phyloP scores from a whole-genome alignment of 2,329 filamentous ascomycete species.

The Huntiella decipiens region DNA sequence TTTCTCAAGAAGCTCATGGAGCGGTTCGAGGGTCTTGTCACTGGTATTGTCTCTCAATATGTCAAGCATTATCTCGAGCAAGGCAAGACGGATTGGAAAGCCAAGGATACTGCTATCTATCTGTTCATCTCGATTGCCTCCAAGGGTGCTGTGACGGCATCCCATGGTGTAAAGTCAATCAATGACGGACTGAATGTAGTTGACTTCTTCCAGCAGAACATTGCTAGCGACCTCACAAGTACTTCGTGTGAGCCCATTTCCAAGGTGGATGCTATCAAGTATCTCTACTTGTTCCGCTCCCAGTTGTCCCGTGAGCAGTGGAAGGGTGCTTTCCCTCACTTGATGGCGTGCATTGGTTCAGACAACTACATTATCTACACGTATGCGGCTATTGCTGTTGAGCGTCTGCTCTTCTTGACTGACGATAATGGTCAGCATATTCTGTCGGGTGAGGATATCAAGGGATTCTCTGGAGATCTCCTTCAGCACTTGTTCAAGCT shows the following conservation, averaged over 20 bases:
- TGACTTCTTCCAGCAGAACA: constrained; percentile 84
- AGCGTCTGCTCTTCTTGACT: constrained; percentile 70
- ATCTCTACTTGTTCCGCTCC: constrained; percentile 89
- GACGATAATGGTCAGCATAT: constrained; percentile 58
- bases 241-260: constrained; percentile 60
- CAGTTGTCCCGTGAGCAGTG: constrained; percentile 84
- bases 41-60: constrained; percentile 70
- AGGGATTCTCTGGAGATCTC: constrained; percentile 67
- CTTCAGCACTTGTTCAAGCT: constrained; percentile 79
- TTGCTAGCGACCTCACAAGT: constrained; percentile 73
- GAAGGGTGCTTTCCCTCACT: constrained; percentile 70
- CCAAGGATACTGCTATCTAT: constrained; percentile 96
- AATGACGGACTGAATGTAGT: constrained; percentile 79
- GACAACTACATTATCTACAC: constrained; percentile 94
- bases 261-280: constrained; percentile 97
- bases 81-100: constrained; percentile 73
- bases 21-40: constrained; percentile 72
- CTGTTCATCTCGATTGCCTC: constrained; percentile 87
- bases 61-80: constrained; percentile 73
- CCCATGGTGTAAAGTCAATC: constrained; percentile 76
- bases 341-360: constrained; percentile 80
- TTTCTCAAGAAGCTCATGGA: constrained; percentile 80
- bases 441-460: constrained; percentile 61
- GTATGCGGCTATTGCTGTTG: constrained; percentile 91
- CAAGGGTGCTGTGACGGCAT: constrained; percentile 71